Evolutionary conservation across 768 basidiomycete species (phyloP).

Genomic region (Tricholoma furcatifolium): DNA sequence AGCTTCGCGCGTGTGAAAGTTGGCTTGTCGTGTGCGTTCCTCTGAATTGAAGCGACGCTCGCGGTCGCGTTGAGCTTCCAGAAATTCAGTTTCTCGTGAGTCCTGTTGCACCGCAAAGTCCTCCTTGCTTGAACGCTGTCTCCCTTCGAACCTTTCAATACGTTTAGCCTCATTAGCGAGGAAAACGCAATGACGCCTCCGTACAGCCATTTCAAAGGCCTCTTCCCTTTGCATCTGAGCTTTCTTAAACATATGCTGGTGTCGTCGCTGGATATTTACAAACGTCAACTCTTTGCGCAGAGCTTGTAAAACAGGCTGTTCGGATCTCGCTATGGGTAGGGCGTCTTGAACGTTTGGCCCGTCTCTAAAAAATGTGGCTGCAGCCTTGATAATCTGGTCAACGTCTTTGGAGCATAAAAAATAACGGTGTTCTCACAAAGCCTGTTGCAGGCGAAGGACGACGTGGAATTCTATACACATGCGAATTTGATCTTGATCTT

Average conservation of each 20-base stretch:
- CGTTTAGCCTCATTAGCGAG: conserved; percentile 1
- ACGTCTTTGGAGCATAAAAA: too few species aligned
- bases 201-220: conserved; percentile 2
- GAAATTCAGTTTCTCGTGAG: background rate
- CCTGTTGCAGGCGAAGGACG: background rate
- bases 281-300: background rate
- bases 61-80: background rate
- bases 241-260: conserved; percentile 3
- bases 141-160: background rate
- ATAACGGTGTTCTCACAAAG: conserved; percentile 1
- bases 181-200: conserved; percentile 1
- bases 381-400: too few species aligned
- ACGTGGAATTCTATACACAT: too few species aligned
- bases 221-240: conserved; percentile 4
- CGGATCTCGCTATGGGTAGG: background rate
- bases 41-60: background rate
- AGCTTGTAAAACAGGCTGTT: background rate
- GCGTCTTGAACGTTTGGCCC: background rate
- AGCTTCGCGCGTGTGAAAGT: background rate
- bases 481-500: too few species aligned
- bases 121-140: background rate
- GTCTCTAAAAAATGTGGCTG: background rate
- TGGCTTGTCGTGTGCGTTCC: background rate
- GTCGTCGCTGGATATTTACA: background rate
- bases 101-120: conserved; percentile 1